Percentiles rank a stretch among this genome's conserved stretches.
These are phyloP conservation scores for Trichoderma lentiforme DNA, from an alignment of 2,329 filamentous ascomycete species.

Conservation along the genomic window DNA sequence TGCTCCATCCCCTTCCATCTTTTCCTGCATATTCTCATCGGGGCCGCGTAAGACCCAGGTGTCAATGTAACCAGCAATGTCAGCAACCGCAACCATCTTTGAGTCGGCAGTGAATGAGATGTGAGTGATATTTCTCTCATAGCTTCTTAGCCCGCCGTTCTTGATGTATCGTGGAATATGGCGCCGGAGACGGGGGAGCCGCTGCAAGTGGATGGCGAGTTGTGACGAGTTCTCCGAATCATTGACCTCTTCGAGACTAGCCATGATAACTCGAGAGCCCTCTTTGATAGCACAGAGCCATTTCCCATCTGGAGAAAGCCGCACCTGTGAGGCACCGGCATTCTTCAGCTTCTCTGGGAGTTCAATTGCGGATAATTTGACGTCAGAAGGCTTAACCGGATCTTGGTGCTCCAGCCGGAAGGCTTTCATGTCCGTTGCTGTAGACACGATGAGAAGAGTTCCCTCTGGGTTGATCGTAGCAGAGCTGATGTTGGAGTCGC, in stretches of 20 bases:
- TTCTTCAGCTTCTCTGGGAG: conserved; percentile 55
- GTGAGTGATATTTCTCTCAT: conserved; percentile 72
- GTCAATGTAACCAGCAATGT: conserved; percentile 82
- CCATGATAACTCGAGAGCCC: conserved; percentile 56
- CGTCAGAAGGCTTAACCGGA: conserved; percentile 50
- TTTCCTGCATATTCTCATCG: conserved; percentile 29
- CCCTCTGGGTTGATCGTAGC: conserved; percentile 70
- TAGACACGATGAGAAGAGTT: conserved; percentile 71
- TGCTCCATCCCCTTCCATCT: conserved; percentile 30
- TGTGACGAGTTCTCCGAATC: conserved; percentile 20
- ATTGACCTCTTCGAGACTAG: conserved; percentile 25
- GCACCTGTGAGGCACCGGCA: conserved; percentile 65
- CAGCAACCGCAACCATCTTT: conserved; percentile 72
- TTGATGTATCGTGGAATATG: conserved; percentile 52
- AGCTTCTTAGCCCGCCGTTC: conserved; percentile 67
- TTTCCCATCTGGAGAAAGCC: conserved; percentile 65
- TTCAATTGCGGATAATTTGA: conserved; percentile 69
- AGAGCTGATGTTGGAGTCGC: conserved; percentile 80
- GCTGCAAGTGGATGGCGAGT: conserved; percentile 40
- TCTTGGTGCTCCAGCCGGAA: conserved; percentile 63
- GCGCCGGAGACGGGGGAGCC: conserved; percentile 51
- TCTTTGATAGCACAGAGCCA: conserved; percentile 67
- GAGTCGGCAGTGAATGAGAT: conserved; percentile 77
- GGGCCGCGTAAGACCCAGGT: conserved; percentile 69
- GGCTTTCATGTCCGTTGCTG: conserved; percentile 69